Percentiles rank a stretch among this genome's conserved stretches.
Evolutionary conservation across 192 early-diverging fungal species (phyloP).

Genomic region (Chytriomyces confervae): DNA sequence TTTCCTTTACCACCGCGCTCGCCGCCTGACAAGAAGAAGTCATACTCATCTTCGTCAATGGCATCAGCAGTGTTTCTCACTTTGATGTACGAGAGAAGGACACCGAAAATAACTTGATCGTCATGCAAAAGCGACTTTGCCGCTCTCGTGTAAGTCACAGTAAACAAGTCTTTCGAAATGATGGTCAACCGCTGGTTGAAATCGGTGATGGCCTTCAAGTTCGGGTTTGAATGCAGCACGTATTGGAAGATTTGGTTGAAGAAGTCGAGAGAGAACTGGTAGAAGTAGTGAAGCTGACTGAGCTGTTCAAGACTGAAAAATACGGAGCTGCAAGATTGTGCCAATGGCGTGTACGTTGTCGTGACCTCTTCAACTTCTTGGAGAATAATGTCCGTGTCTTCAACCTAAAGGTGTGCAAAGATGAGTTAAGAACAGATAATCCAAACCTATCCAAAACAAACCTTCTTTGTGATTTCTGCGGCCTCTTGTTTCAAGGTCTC

Average conservation of each 20-base stretch:
- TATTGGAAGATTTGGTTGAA: conserved; percentile 91
- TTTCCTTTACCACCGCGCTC: conserved; percentile 43
- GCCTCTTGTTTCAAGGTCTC: conserved; percentile 97
- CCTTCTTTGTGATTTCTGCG: conserved; percentile 86
- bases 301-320: conserved; percentile 99
- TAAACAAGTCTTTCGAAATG: conserved; percentile 83
- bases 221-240: conserved; percentile 79
- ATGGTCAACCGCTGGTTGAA: conserved; percentile 72
- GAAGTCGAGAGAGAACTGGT: conserved; percentile 98
- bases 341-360: conserved; percentile 86
- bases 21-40: conserved; percentile 72
- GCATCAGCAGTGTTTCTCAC: conserved; percentile 81
- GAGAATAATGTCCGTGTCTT: conserved; percentile 93
- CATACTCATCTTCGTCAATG: conserved; percentile 84
- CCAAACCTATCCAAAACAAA: background rate
- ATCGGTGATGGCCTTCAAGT: conserved; percentile 56
- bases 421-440: too few relatives aligned
- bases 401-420: conserved; percentile 47
- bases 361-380: conserved; percentile 95
- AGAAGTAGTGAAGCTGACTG: conserved; percentile 86
- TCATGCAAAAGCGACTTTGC: conserved; percentile 85
- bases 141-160: conserved; percentile 77
- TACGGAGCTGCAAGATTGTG: conserved; percentile 86
- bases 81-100: conserved; percentile 88
- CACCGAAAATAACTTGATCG: conserved; percentile 84